phyloP scores from a whole-genome alignment of 345 rosid genomes.

The Salix viminalis region DNA sequence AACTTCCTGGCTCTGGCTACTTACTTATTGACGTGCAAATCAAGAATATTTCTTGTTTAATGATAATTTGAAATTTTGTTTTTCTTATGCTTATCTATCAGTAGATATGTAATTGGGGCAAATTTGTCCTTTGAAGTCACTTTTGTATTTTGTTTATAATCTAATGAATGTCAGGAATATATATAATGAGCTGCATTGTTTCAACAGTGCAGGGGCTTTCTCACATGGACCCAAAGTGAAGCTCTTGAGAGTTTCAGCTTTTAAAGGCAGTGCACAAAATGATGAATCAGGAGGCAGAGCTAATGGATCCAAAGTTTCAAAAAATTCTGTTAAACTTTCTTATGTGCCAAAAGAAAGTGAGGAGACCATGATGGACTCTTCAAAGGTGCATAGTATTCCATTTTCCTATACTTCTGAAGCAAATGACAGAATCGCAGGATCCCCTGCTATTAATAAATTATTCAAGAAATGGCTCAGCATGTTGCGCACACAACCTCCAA shows the following conservation, averaged over 20 bases:
- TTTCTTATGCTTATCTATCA: neutral
- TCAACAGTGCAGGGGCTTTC: conserved; percentile 62
- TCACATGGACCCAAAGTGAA: conserved; percentile 44
- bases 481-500: conserved; percentile 48
- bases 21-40: neutral
- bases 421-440: conserved; percentile 48
- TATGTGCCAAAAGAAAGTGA: conserved; percentile 63
- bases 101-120: neutral
- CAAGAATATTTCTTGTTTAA: neutral
- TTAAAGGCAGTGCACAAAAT: conserved; percentile 63
- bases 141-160: neutral
- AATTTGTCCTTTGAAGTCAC: conserved; percentile 5
- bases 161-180: conserved; percentile 11
- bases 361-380: conserved; percentile 44
- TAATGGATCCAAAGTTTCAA: conserved; percentile 48
- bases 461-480: conserved; percentile 80
- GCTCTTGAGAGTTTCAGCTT: conserved; percentile 60
- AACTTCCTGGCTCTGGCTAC: neutral
- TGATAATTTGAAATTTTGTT: neutral
- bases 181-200: conserved; percentile 22
- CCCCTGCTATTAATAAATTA: conserved; percentile 66
- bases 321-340: conserved; percentile 58
- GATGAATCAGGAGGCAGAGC: conserved; percentile 51
- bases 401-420: conserved; percentile 60
- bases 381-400: conserved; percentile 55